Conservation (phyloP, 192 early-diverging fungal genomes). For the Geosiphon pyriformis region DNA sequence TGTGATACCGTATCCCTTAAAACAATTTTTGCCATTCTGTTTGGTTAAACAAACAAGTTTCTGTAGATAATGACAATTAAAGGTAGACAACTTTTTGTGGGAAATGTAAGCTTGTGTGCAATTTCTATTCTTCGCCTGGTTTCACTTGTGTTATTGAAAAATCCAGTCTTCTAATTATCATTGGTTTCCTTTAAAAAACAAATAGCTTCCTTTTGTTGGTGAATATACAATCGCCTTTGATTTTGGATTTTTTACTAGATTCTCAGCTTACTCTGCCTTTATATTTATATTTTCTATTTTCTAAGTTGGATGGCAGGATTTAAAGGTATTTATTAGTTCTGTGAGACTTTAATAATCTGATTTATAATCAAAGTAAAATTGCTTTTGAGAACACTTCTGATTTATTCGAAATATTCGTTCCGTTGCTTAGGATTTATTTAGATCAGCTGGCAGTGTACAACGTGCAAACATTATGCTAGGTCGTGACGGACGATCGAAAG, state of each 20-base stretch:
- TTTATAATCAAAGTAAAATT: too few species aligned
- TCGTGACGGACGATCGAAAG: constrained; percentile 54
- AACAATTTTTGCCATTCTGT: too few species aligned
- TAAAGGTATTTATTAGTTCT: constrained; percentile 14
- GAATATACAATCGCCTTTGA: not conserved
- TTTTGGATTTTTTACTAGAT: too few species aligned
- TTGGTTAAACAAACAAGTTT: too few species aligned
- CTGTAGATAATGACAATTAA: constrained; percentile 27
- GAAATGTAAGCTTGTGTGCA: constrained; percentile 55
- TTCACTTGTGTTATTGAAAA: not conserved
- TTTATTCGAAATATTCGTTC: not conserved
- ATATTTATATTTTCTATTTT: not conserved
- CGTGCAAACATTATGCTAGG: constrained; percentile 52
- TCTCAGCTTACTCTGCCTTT: too few species aligned
- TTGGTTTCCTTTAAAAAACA: not conserved
- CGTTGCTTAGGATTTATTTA: constrained; percentile 41
- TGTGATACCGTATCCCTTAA: not conserved
- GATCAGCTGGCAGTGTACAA: constrained; percentile 49
- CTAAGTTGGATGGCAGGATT: constrained; percentile 26
- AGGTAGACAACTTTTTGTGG: constrained; percentile 58
- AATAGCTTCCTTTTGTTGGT: constrained; percentile 25
- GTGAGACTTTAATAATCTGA: too few species aligned
- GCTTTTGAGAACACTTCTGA: too few species aligned
- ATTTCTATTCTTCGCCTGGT: not conserved
- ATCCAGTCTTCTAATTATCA: not conserved